Percentiles rank a stretch among this genome's conserved stretches.
Evolutionary conservation across 2,329 filamentous ascomycete species (phyloP).

Genomic region (Xylariaceae sp.): DNA sequence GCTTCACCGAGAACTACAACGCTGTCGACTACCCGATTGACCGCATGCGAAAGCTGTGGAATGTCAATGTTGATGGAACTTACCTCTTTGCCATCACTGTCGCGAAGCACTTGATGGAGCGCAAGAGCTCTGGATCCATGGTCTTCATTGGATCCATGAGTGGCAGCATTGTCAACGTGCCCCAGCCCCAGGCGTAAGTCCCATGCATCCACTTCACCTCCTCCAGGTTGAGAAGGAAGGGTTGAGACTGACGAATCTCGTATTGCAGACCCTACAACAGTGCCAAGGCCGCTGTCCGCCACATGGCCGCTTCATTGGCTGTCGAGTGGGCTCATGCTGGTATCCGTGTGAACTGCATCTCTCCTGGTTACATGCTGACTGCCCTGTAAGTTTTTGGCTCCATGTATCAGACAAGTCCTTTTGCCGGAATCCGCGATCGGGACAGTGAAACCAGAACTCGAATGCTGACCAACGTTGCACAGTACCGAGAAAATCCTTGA

Average conservation of each 20-base stretch:
- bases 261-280: slow-evolving; percentile 72
- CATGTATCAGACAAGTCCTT: background rate
- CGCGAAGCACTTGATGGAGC: slow-evolving; percentile 83
- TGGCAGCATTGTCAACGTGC: slow-evolving; percentile 88
- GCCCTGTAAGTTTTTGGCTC: slow-evolving; percentile 66
- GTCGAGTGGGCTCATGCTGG: slow-evolving; percentile 89
- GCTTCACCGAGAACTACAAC: slow-evolving; percentile 94
- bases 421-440: background rate
- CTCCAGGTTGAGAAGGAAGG: background rate
- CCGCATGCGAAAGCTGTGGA: slow-evolving; percentile 89
- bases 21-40: slow-evolving; percentile 88
- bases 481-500: slow-evolving; percentile 93
- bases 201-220: background rate
- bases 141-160: slow-evolving; percentile 97
- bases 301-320: slow-evolving; percentile 80
- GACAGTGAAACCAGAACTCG: no score
- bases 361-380: slow-evolving; percentile 94
- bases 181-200: slow-evolving; percentile 76
- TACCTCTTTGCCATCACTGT: slow-evolving; percentile 83
- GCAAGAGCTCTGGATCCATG: slow-evolving; percentile 75
- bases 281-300: slow-evolving; percentile 85
- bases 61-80: slow-evolving; percentile 88
- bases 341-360: slow-evolving; percentile 93
- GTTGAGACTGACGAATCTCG: slow-evolving; percentile 9
- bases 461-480: slow-evolving; percentile 13